phyloP scores from a whole-genome alignment of 768 basidiomycete genomes.

The Tulasnella sp. region DNA sequence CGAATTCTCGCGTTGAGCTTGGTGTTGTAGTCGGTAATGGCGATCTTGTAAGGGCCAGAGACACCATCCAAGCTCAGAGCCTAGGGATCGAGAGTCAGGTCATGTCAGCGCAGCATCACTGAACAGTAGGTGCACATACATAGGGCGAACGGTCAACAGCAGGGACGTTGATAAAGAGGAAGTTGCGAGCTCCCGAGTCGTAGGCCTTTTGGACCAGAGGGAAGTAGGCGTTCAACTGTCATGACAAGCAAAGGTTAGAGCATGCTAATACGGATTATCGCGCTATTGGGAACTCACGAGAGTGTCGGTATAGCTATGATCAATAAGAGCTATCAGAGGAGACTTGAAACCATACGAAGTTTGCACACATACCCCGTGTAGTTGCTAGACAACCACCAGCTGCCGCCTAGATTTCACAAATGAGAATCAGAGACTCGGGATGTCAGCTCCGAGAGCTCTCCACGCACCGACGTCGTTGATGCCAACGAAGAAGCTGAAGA shows the following conservation, averaged over 20 bases:
- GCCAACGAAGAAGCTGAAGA: constrained; percentile 63
- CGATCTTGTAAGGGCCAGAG: constrained; percentile 11
- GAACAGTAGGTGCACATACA: constrained; percentile 29
- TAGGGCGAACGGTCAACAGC: constrained; percentile 46
- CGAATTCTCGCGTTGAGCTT: constrained; percentile 33
- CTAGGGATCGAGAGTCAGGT: background rate
- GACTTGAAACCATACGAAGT: background rate
- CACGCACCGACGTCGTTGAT: constrained; percentile 47
- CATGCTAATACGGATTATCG: background rate
- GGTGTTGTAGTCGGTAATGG: constrained; percentile 42
- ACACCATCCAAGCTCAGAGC: background rate
- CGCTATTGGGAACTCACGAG: constrained; percentile 19
- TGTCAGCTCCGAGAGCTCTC: too few relatives aligned
- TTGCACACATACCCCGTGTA: background rate
- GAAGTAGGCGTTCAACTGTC: constrained; percentile 36
- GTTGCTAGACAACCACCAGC: background rate
- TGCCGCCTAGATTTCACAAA: background rate
- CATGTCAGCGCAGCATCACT: background rate
- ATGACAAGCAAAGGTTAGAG: constrained; percentile 12
- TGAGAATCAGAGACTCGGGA: background rate
- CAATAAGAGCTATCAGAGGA: background rate
- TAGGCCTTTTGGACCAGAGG: constrained; percentile 28
- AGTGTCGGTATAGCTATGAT: background rate
- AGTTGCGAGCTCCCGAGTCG: constrained; percentile 46
- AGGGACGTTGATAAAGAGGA: constrained; percentile 53